Base-by-base conservation (phyloP, 306 rosid genomes). In the Cicer yamashitae region DNA sequence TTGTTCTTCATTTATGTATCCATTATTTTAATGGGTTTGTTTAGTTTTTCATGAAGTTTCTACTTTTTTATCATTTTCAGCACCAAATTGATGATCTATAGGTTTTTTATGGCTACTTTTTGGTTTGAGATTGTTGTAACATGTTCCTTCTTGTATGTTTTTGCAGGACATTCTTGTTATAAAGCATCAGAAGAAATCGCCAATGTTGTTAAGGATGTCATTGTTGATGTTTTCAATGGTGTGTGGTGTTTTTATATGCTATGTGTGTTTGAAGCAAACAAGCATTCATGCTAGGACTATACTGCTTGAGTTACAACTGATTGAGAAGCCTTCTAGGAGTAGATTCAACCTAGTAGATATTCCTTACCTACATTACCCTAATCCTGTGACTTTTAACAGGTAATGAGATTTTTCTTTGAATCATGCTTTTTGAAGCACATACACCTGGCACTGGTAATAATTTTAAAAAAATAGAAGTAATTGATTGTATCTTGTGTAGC, bases 121-220 rank as follows among this genome's bases (percentile, higher is more conserved):
- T 25, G 34, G 34, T 3, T 25, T 25, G 3, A 25, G 3, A 25
- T 25, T 25, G 34, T 65, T 59, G 25, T 77, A 11, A 81, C 0
- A 0, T 73, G 40, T 45, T 34, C 61, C 56, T 34, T 57, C 56
- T 67, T 45, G 0, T 59, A 18, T 43, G 1, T 80, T 39, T 80
- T 82, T 57, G 61, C 91, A 94, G 97, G 94, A 91, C 68, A 65
- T 84, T 79, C 79, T 88, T 40, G 77, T 79, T 22, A 61, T 90
- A 77, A 94, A 88, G 79, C 79, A 96, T 79, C 87, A 84, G 1
- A 94, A 91, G 91, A 91, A 86, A 79, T 88, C 96, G 47, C 90
- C 91, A 7, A 30, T 91, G 58, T 47, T 91, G 22, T 80, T 84
- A 51, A 90, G 90, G 85, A 90, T 88, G 87, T 67, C 81, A 43